Evolutionary conservation across 495 filamentous ascomycete species (phyloP).

Genomic region (Saxophila tyrrhenica): DNA sequence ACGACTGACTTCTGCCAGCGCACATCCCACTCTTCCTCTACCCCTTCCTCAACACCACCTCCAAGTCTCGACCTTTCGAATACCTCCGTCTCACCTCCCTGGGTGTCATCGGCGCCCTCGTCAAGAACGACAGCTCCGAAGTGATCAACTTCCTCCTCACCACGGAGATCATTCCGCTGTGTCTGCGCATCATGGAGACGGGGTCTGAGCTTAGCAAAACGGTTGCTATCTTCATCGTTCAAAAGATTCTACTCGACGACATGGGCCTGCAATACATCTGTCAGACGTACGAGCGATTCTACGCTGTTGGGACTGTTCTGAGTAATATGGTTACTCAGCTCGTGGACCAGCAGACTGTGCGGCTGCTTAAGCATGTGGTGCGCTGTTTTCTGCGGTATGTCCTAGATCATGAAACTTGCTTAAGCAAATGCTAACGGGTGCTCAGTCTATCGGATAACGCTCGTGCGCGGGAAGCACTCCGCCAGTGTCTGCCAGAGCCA

Average conservation of each 20-base stretch:
- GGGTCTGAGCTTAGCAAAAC: conserved; percentile 98
- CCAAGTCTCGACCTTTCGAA: conserved; percentile 95
- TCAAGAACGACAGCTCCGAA: conserved; percentile 98
- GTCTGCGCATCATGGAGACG: conserved; percentile 98
- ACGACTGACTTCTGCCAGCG: conserved; percentile 46
- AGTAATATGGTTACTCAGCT: conserved; percentile 98
- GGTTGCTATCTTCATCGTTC: conserved; percentile 99
- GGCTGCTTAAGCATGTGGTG: conserved; percentile 95
- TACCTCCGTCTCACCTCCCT: conserved; percentile 94
- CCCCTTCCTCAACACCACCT: conserved; percentile 97
- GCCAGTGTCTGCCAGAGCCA: conserved; percentile 93
- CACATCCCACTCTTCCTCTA: conserved; percentile 98
- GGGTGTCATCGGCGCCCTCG: conserved; percentile 93
- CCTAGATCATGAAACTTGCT: conserved; percentile 5
- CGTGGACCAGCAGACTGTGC: conserved; percentile 93
- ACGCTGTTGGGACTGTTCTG: conserved; percentile 92
- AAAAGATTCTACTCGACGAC: conserved; percentile 96
- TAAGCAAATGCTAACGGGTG: conserved; percentile 13
- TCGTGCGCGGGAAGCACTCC: conserved; percentile 83
- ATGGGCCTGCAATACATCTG: conserved; percentile 98
- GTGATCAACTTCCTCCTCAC: conserved; percentile 98
- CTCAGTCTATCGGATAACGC: conserved; percentile 87
- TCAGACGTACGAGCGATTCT: conserved; percentile 98
- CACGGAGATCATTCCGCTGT: conserved; percentile 96
- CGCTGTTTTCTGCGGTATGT: conserved; percentile 87